Conservation (phyloP, 495 filamentous ascomycete species). For the Aspergillus cristatus region DNA sequence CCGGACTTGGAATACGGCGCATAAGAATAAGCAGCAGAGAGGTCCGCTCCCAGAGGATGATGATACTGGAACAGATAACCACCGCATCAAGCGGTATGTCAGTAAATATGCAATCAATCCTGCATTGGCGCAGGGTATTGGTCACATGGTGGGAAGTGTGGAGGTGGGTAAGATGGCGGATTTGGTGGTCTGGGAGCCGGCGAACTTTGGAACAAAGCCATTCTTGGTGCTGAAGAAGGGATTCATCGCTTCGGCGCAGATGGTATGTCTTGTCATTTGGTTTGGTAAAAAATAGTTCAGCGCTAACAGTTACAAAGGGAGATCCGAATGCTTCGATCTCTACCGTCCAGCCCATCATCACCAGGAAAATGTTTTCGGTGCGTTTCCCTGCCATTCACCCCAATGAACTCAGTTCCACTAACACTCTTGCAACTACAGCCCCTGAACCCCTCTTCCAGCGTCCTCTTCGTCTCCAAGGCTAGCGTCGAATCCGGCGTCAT, state of each 20-base stretch:
- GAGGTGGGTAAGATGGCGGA: slow-evolving; percentile 78
- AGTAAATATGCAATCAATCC: slow-evolving; percentile 90
- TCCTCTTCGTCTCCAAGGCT: slow-evolving; percentile 64
- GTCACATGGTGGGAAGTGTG: slow-evolving; percentile 67
- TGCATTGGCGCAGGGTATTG: slow-evolving; percentile 75
- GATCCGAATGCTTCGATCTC: slow-evolving; percentile 81
- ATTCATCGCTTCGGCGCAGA: slow-evolving; percentile 63
- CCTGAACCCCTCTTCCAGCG: slow-evolving; percentile 51
- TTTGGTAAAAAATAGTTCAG: no score
- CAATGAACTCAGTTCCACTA: not conserved
- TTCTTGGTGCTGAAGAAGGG: slow-evolving; percentile 68
- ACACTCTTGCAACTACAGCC: slow-evolving; percentile 23
- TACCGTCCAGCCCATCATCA: slow-evolving; percentile 66
- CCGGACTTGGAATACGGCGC: slow-evolving; percentile 83
- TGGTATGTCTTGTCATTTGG: slow-evolving; percentile 40
- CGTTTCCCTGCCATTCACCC: slow-evolving; percentile 6
- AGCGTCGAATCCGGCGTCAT: slow-evolving; percentile 48
- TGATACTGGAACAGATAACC: slow-evolving; percentile 70
- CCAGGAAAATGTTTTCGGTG: slow-evolving; percentile 68
- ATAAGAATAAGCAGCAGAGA: slow-evolving; percentile 80
- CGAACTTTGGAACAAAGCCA: slow-evolving; percentile 75
- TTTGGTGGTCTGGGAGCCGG: slow-evolving; percentile 69
- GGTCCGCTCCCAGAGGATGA: slow-evolving; percentile 63
- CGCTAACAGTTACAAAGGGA: slow-evolving; percentile 38
- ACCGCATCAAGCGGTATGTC: slow-evolving; percentile 75